Conservation (phyloP, 164 flowering plant genomes). For the Aristolochia californica region DNA sequence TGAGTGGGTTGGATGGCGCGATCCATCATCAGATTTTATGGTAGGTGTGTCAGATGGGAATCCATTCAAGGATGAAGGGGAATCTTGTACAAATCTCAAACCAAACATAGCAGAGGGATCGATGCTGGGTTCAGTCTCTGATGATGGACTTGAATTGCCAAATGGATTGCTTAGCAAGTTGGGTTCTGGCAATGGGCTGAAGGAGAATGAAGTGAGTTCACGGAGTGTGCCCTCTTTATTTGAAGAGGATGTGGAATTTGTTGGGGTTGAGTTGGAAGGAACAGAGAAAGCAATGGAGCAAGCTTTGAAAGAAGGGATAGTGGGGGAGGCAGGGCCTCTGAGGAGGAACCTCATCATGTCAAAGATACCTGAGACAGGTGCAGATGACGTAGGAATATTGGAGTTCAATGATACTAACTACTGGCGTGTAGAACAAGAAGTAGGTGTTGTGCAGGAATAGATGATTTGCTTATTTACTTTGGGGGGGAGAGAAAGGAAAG, state of each 20-base stretch:
- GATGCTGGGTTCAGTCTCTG: constrained; percentile 10
- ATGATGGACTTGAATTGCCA: constrained; percentile 25
- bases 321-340: constrained; percentile 84
- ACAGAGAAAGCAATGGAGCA: constrained; percentile 87
- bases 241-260: constrained; percentile 89
- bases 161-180: constrained; percentile 36
- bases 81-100: constrained; percentile 10
- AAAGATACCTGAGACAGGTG: constrained; percentile 35
- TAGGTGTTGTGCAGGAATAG: constrained; percentile 57
- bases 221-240: constrained; percentile 52
- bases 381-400: constrained; percentile 35
- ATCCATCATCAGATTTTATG: constrained; percentile 38
- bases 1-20: constrained; percentile 82
- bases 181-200: constrained; percentile 22
- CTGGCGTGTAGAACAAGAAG: constrained; percentile 86
- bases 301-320: constrained; percentile 84
- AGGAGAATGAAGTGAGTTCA: constrained; percentile 16
- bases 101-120: constrained; percentile 15
- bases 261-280: constrained; percentile 84
- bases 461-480: neutral
- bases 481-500: neutral
- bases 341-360: constrained; percentile 33
- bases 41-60: constrained; percentile 48
- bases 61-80: constrained; percentile 40
- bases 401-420: constrained; percentile 84